Percentiles rank a stretch among this genome's conserved stretches.
phyloP scores from a whole-genome alignment of 1,284 basidiomycete genomes.

The Kalmanozyma brasiliensis region DNA sequence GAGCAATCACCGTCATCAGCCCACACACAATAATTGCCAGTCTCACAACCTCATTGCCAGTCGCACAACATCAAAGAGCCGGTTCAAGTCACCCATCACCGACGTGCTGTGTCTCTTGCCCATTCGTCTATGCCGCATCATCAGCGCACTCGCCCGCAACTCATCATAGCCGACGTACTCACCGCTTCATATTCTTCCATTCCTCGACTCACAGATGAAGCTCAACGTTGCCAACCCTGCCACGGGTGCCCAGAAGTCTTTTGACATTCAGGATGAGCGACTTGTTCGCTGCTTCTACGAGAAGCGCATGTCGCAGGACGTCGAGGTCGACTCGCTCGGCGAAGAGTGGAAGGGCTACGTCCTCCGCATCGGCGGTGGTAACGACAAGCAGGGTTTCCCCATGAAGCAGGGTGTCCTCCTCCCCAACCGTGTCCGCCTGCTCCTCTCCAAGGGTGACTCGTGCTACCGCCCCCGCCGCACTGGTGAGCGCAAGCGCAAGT shows the following conservation, averaged over 20 bases:
- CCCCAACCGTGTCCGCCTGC: slow-evolving; percentile 90
- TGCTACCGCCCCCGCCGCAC: slow-evolving; percentile 93
- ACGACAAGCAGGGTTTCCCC: slow-evolving; percentile 86
- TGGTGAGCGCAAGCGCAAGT: slow-evolving; percentile 98
- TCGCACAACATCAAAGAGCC: no score
- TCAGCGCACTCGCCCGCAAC: neutral
- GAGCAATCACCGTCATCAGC: no score
- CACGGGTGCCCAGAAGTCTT: slow-evolving; percentile 91
- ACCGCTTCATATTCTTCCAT: slow-evolving; percentile 8
- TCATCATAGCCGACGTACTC: slow-evolving; percentile 10
- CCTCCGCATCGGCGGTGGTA: slow-evolving; percentile 95
- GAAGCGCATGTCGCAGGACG: slow-evolving; percentile 95
- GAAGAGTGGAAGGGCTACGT: slow-evolving; percentile 98
- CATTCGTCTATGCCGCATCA: neutral
- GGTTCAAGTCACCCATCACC: no score
- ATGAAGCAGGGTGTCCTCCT: slow-evolving; percentile 99
- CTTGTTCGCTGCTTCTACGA: slow-evolving; percentile 92
- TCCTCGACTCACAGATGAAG: slow-evolving; percentile 82
- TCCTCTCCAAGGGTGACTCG: slow-evolving; percentile 94
- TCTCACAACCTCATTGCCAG: no score
- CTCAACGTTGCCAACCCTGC: slow-evolving; percentile 94
- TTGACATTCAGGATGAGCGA: slow-evolving; percentile 93
- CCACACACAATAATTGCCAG: no score
- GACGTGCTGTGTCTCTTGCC: slow-evolving; percentile 24
- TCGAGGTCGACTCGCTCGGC: slow-evolving; percentile 87